Percentiles rank a stretch among this genome's conserved stretches.
Conservation (phyloP, 2,329 filamentous ascomycete species). For the Trichoderma hamatum region DNA sequence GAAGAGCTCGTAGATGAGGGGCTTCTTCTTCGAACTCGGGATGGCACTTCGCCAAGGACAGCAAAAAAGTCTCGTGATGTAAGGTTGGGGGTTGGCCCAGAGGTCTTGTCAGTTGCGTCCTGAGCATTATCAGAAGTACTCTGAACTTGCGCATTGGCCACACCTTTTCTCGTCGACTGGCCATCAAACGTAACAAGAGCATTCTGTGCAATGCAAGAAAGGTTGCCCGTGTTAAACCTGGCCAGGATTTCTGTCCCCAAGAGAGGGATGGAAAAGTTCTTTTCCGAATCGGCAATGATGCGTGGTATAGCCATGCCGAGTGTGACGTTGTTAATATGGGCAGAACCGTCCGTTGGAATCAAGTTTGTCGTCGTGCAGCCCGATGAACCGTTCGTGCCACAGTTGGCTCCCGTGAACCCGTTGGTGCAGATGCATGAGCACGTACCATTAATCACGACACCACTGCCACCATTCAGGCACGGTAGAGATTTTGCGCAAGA, state of each 20-base stretch:
- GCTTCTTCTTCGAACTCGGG: background rate
- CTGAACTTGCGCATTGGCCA: slow-evolving; percentile 35
- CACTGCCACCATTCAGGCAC: slow-evolving; percentile 82
- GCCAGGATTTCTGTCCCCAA: slow-evolving; percentile 70
- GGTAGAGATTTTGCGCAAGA: slow-evolving; percentile 63
- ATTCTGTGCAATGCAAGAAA: slow-evolving; percentile 85
- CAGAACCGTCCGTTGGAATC: slow-evolving; percentile 44
- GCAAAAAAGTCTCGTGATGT: background rate
- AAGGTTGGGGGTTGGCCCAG: slow-evolving; percentile 3
- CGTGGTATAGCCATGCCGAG: slow-evolving; percentile 78
- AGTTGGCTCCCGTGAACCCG: slow-evolving; percentile 71
- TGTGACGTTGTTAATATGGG: slow-evolving; percentile 66
- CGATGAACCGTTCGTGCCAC: slow-evolving; percentile 49
- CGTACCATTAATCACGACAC: slow-evolving; percentile 64
- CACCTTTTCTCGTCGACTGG: slow-evolving; percentile 43
- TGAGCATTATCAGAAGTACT: slow-evolving; percentile 30
- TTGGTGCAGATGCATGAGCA: slow-evolving; percentile 90
- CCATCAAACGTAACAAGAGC: slow-evolving; percentile 83
- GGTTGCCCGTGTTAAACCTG: slow-evolving; percentile 72
- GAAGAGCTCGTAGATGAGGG: slow-evolving; percentile 3
- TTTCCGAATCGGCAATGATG: slow-evolving; percentile 65
- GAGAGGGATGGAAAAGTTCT: slow-evolving; percentile 77
- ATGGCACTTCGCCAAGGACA: background rate
- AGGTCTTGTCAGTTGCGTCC: background rate
- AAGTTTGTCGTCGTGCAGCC: slow-evolving; percentile 58